Conservation (phyloP, 2,329 filamentous ascomycete genomes). For the Metarhizium guizhouense region DNA sequence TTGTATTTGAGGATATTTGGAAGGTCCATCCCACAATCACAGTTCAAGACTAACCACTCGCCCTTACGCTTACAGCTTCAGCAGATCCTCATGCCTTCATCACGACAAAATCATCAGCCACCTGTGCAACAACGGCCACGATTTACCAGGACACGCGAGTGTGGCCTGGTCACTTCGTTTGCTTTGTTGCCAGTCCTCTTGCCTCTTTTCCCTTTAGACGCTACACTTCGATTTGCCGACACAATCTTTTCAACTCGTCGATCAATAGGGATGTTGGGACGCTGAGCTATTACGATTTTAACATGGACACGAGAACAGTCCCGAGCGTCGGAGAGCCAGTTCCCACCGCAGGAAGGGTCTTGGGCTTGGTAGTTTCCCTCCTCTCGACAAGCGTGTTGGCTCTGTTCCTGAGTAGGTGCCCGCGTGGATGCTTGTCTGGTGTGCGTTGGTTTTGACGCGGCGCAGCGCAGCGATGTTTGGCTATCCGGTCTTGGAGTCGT, state of each 20-base stretch:
- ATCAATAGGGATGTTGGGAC: not conserved
- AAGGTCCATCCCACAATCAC: too few species aligned
- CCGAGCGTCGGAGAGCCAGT: not conserved
- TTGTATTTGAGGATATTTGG: too few species aligned
- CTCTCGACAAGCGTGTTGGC: slow-evolving; percentile 25
- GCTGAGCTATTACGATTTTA: not conserved
- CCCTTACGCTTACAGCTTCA: too few species aligned
- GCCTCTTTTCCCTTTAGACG: not conserved
- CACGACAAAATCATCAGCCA: not conserved
- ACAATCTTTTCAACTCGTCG: not conserved
- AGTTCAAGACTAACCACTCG: too few species aligned
- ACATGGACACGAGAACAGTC: not conserved
- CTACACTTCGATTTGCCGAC: not conserved
- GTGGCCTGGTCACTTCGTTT: not conserved
- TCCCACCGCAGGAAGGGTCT: slow-evolving; percentile 1
- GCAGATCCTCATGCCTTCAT: not conserved
- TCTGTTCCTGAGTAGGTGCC: slow-evolving; percentile 25
- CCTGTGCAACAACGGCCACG: not conserved
- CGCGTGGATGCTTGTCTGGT: not conserved
- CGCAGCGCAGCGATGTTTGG: slow-evolving; percentile 27
- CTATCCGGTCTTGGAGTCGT: slow-evolving; percentile 29
- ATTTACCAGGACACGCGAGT: not conserved
- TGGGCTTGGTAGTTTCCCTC: slow-evolving; percentile 15
- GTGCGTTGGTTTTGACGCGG: not conserved
- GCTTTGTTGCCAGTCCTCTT: not conserved